These are phyloP conservation scores for Exophiala sideris DNA, from an alignment of 2,329 filamentous ascomycete species.

Conservation along the genomic window DNA sequence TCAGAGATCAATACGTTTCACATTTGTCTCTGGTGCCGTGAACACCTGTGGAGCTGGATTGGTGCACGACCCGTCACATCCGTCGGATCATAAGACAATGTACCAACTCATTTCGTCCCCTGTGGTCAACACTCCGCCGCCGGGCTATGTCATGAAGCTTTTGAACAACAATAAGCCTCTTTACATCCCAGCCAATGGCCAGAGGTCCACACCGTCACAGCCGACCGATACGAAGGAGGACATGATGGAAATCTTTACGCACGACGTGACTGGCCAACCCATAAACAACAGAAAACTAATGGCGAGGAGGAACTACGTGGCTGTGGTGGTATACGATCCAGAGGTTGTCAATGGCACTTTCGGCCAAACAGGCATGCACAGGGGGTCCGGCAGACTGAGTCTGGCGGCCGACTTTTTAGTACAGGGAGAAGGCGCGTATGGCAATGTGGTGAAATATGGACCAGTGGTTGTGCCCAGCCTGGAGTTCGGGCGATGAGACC, in stretches of 20 bases:
- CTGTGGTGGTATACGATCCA: slow-evolving; percentile 90
- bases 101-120: slow-evolving; percentile 94
- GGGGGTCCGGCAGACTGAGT: slow-evolving; percentile 62
- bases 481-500: slow-evolving; percentile 63
- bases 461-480: slow-evolving; percentile 90
- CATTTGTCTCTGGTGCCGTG: slow-evolving; percentile 87
- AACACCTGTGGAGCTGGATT: slow-evolving; percentile 89
- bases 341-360: slow-evolving; percentile 61
- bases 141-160: slow-evolving; percentile 83
- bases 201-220: slow-evolving; percentile 59
- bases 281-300: slow-evolving; percentile 89
- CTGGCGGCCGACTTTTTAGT: slow-evolving; percentile 96
- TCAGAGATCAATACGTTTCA: slow-evolving; percentile 94
- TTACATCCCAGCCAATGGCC: slow-evolving; percentile 88
- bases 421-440: slow-evolving; percentile 52
- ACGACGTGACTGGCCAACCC: slow-evolving; percentile 77
- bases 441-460: slow-evolving; percentile 86
- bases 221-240: slow-evolving; percentile 95
- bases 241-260: slow-evolving; percentile 99
- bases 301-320: slow-evolving; percentile 87
- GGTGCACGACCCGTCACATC: slow-evolving; percentile 88
- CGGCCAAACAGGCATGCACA: slow-evolving; percentile 39
- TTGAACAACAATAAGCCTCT: slow-evolving; percentile 83
- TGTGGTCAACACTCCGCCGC: slow-evolving; percentile 84
- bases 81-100: slow-evolving; percentile 97